Evolutionary conservation across 164 flowering plant genomes (phyloP).

Genomic region (Stephania japonica): DNA sequence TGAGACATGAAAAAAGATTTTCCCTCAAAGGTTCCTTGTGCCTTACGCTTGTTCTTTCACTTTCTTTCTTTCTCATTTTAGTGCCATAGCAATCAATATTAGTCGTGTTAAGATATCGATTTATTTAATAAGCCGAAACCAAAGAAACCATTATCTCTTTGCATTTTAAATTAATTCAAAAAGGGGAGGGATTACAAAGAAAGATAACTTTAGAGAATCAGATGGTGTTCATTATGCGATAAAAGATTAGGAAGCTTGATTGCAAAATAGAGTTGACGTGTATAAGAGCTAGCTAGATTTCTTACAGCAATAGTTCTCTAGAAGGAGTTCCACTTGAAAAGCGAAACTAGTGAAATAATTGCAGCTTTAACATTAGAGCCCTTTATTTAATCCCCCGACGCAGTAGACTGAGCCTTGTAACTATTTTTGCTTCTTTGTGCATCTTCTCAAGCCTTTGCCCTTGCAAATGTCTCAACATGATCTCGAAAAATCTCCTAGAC

Average conservation of each 20-base stretch:
- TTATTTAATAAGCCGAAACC: too few species aligned
- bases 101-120: background rate
- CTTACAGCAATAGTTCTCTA: conserved; percentile 1
- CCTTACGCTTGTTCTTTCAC: background rate
- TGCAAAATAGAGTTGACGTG: background rate
- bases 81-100: background rate
- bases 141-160: too few species aligned
- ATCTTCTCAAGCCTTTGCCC: conserved; percentile 1
- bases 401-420: background rate
- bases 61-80: background rate
- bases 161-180: too few species aligned
- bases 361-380: conserved; percentile 2
- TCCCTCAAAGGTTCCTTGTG: background rate
- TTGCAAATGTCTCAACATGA: conserved; percentile 20
- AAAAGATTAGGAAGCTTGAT: background rate
- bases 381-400: conserved; percentile 6
- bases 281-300: background rate
- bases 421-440: background rate
- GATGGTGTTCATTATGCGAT: background rate
- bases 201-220: background rate
- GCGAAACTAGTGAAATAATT: conserved; percentile 11
- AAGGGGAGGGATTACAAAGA: background rate
- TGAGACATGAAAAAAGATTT: background rate
- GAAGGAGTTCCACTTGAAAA: conserved; percentile 12
- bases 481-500: conserved; percentile 20